phyloP scores from a whole-genome alignment of 2,329 filamentous ascomycete species.

The Alternaria viburni region DNA sequence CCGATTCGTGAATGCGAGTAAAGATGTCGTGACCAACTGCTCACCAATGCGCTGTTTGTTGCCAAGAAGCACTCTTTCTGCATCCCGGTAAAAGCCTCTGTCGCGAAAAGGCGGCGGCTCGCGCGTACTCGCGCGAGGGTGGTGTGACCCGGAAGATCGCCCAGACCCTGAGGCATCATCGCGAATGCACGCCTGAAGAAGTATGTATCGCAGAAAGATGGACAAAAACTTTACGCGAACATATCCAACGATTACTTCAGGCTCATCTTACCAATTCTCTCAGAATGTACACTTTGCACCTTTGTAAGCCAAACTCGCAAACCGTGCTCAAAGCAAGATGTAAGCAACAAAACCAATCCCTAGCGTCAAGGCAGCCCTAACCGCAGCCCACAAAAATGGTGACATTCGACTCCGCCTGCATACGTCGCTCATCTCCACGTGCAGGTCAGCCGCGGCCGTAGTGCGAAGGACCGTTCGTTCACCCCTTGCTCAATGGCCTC shows the following conservation, averaged over 20 bases:
- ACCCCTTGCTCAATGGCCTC: background rate
- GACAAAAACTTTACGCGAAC: background rate
- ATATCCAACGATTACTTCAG: background rate
- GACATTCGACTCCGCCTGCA: background rate
- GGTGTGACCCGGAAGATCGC: slow-evolving; percentile 24
- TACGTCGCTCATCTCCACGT: background rate
- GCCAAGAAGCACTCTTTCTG: background rate
- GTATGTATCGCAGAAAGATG: background rate
- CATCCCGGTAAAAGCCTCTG: background rate
- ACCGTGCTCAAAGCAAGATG: background rate
- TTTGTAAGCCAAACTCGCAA: background rate
- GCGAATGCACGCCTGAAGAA: background rate
- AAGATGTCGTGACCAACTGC: slow-evolving; percentile 28
- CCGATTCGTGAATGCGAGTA: slow-evolving; percentile 11
- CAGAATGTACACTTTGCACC: too few species aligned
- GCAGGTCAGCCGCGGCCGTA: background rate
- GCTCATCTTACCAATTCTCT: background rate
- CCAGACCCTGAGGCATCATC: background rate
- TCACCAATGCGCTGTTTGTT: slow-evolving; percentile 3
- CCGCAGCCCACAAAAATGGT: background rate
- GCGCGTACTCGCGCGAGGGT: slow-evolving; percentile 24
- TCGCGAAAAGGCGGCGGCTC: slow-evolving; percentile 7
- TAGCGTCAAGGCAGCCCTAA: slow-evolving; percentile 1
- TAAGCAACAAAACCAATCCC: background rate
- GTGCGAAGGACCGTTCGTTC: background rate